Percentiles rank a stretch among this genome's conserved stretches.
Conservation (phyloP, 2,329 filamentous ascomycete species). For the Trichophyton schoenleinii region DNA sequence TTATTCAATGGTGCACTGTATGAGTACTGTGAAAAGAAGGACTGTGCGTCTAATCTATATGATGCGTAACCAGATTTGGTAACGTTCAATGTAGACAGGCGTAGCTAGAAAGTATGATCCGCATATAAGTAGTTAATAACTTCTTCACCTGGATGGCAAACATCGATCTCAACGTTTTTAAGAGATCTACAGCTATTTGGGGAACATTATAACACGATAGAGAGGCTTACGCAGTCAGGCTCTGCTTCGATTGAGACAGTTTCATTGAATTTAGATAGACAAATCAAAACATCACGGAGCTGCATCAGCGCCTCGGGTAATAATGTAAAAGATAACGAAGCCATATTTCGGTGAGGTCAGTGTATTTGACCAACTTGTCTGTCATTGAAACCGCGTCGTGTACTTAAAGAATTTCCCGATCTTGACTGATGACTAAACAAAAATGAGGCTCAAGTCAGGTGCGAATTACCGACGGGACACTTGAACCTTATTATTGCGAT, state of each 20-base stretch:
- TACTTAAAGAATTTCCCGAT: background rate
- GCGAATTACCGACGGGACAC: background rate
- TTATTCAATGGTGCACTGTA: slow-evolving; percentile 24
- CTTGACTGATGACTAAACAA: background rate
- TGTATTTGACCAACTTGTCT: background rate
- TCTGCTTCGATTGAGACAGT: slow-evolving; percentile 50
- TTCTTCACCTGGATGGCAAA: background rate
- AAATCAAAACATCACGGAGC: slow-evolving; percentile 48
- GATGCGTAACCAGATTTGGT: slow-evolving; percentile 53
- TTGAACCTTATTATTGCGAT: too few species aligned
- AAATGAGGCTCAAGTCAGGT: background rate
- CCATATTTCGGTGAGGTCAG: slow-evolving; percentile 3
- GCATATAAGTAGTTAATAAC: background rate
- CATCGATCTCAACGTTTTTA: background rate
- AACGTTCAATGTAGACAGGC: slow-evolving; percentile 48
- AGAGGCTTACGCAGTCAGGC: slow-evolving; percentile 40
- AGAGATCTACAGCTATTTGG: background rate
- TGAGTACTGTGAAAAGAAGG: slow-evolving; percentile 48
- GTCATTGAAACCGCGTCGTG: background rate
- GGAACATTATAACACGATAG: background rate
- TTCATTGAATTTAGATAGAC: slow-evolving; percentile 52
- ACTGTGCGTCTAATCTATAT: slow-evolving; percentile 41
- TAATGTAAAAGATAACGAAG: slow-evolving; percentile 40
- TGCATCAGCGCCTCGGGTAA: slow-evolving; percentile 43
- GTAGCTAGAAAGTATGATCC: slow-evolving; percentile 36